These are phyloP conservation scores for Pseudocercospora crystallina DNA, from an alignment of 2,329 filamentous ascomycete species.

Conservation along the genomic window DNA sequence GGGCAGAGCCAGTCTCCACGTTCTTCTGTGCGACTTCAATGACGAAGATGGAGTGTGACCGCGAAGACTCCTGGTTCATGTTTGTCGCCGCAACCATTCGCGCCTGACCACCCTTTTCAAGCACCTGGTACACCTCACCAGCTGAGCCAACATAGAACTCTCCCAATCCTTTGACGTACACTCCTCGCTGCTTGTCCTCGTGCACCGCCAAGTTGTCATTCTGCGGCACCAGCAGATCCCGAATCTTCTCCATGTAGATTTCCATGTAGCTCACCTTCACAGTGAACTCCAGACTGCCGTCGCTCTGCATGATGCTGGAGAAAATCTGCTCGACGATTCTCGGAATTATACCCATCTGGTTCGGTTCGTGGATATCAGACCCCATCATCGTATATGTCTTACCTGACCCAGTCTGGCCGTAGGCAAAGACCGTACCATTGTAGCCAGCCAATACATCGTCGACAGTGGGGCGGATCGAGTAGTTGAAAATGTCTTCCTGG, in stretches of 20 bases:
- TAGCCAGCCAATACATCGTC: constrained; percentile 99
- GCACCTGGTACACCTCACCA: constrained; percentile 93
- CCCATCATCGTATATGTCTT: constrained; percentile 99
- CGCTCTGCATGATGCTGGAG: constrained; percentile 86
- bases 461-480: constrained; percentile 91
- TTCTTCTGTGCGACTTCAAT: constrained; percentile 98
- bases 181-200: constrained; percentile 92
- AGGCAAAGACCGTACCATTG: constrained; percentile 98
- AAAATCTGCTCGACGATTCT: constrained; percentile 98
- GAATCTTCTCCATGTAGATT: constrained; percentile 99
- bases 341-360: constrained; percentile 89
- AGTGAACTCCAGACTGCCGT: constrained; percentile 95
- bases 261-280: constrained; percentile 99
- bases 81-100: constrained; percentile 94
- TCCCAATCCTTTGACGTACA: constrained; percentile 92
- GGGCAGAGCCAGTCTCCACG: constrained; percentile 89
- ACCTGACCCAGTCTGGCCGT: constrained; percentile 95
- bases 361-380: constrained; percentile 85
- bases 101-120: constrained; percentile 86
- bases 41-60: constrained; percentile 97
- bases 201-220: constrained; percentile 98
- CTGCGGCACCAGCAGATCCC: constrained; percentile 85
- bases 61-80: constrained; percentile 98
- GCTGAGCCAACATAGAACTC: constrained; percentile 96
- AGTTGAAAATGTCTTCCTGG: constrained; percentile 95